Base-by-base conservation (phyloP, 2,329 filamentous ascomycete genomes). In the Kalaharituber pfeilii region DNA sequence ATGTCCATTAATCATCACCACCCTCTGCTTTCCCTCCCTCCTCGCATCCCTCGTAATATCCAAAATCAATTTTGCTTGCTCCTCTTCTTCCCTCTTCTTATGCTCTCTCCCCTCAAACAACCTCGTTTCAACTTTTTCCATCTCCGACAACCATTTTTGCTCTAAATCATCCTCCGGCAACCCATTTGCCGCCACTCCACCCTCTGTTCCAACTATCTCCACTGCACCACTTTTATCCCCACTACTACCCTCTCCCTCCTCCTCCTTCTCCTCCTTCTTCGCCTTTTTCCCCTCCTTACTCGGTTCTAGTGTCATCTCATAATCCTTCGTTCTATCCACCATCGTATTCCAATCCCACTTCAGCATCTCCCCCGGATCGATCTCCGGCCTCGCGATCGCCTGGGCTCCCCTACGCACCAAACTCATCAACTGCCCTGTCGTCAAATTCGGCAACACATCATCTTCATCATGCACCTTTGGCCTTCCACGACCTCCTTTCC, bases 21-120 rank as follows among this genome's bases (percentile, higher is more conserved):
- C 78, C 1, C 73, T 75, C 55, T 78, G 75, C 63, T 79, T 80
- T 49, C 73, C 74, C 5, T 70, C 66, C 7, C 76, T 70, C 2
- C 77, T 70, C 45, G 76, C 72, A 8, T 69, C 69, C 22, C 71
- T 58, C n/a, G 57, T 70, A 25, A 47, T 47, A 47, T 47, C 42
- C 3, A 66, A 66, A 27, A 72, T 66, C 27, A 70, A 68, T 53
- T 60, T 45, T 33, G 67, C 63, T 15, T 65, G 51, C 50, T 59
- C 60, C 28, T 65, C 67, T 5, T 64, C 50, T 50, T 66, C 11
- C 58, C 57, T n/a, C 64, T 64, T 56, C 9, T 72, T 68, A 53
- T 73, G 69, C 22, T 69, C 72, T 58, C 74, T 73, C 2, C 77
- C 77, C 28, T 79, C 71, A 52, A 80, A 78, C 0, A 80, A 69